Evolutionary conservation across 2,329 filamentous ascomycete species (phyloP), one percentile per base, ranked within the genome.

Genomic region (Ophiocordyceps camponoti-leonardi): DNA sequence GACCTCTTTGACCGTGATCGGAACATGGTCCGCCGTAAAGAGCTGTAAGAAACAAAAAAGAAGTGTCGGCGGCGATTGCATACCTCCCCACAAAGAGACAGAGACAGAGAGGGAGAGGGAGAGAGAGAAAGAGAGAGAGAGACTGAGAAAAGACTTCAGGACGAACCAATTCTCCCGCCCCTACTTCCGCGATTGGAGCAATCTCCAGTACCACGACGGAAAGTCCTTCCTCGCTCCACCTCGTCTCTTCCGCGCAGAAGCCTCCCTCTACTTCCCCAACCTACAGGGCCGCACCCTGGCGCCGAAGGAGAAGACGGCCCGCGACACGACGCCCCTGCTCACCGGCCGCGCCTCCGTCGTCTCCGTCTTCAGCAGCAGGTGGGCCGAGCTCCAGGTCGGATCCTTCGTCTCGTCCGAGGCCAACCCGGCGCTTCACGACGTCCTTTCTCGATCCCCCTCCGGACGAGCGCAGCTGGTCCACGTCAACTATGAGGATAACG

Each of bases 171-270:
- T 93, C 57, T 70, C 81, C 19, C 84, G 85, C 48, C 88, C 90
- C 2, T 98, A 98, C 65, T 98, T 94, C 67, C 83, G 87, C 61
- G 90, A 98, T 71, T 95, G 87, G 83, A 77, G 77, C 48, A 92
- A 93, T 64, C 75, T 95, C 62, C 71, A 72, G 45, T 74, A 81
- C 52, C 81, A 92, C 65, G 78, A 87, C 55, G 92, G 92, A 56
- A 98, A 98, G 65, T 86, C 86, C 22, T 98, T 95, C 66, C 68
- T 90, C 44, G 80, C 86, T 19, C 90, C 90, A 35, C 77, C 83
- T 4, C 73, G 82, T n/a, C 73, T 90, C 43, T 96, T 96, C 72
- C 83, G 80, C 56, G 73, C 73, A 51, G 85, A 93, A 37, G 73
- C 79, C 44, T 83, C 90, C 6, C 75, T 95, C 51, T 96, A 83